Conservation (phyloP, 805 yeast genomes). For the Teunomyces panamensis region DNA sequence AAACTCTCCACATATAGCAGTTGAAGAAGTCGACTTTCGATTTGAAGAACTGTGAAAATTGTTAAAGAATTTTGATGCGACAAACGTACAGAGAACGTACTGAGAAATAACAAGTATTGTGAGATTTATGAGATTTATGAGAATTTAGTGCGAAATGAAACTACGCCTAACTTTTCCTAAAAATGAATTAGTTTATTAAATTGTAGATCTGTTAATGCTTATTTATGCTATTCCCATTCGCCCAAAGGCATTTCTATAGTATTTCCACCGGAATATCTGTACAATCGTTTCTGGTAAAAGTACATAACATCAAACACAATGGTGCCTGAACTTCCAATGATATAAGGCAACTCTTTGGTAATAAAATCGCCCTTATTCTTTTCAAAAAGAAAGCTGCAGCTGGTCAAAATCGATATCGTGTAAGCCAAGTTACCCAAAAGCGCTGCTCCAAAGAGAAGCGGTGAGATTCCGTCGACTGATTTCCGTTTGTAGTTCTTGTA, state of each 20-base stretch:
- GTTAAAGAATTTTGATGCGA: neutral
- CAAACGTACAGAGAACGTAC: neutral
- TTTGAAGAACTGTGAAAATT: too few relatives aligned
- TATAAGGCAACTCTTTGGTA: constrained; percentile 71
- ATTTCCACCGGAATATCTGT: constrained; percentile 12
- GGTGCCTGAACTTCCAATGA: constrained; percentile 85
- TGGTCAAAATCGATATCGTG: constrained; percentile 67
- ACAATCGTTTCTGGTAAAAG: constrained; percentile 56
- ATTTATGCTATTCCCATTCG: constrained; percentile 3
- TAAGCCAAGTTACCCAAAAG: constrained; percentile 75
- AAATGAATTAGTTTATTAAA: too few relatives aligned
- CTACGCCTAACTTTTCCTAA: neutral
- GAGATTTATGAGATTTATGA: too few relatives aligned
- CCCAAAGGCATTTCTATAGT: constrained; percentile 8
- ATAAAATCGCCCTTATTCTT: constrained; percentile 47
- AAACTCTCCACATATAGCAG: neutral
- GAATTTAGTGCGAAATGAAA: too few relatives aligned
- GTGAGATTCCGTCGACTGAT: constrained; percentile 85
- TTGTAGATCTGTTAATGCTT: neutral
- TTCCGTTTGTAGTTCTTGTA: constrained; percentile 71
- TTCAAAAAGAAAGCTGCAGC: constrained; percentile 46
- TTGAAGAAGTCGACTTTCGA: too few relatives aligned
- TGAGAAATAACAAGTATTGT: neutral
- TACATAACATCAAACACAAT: constrained; percentile 70
- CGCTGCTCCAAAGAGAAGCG: constrained; percentile 75